Evolutionary conservation across 1,284 basidiomycete species (phyloP), one percentile per base, ranked within the genome.

Genomic region (Hypsizygus ulmarius): DNA sequence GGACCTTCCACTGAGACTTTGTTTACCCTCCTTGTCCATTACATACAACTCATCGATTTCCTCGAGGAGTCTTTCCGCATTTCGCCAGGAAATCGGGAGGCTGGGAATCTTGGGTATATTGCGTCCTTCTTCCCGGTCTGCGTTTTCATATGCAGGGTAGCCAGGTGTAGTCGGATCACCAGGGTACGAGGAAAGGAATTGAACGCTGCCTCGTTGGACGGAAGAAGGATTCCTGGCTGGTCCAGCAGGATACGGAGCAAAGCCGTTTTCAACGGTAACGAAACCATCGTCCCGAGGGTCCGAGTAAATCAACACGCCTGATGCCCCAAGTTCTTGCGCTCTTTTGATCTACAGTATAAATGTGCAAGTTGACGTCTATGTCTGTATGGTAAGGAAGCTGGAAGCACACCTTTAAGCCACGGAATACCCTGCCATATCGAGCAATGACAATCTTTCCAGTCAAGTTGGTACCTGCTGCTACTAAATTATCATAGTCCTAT

Each of bases 231-330:
- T 90, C 33, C 91, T 80, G 34, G 93, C 93, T 25, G 93, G 93
- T 0, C 95, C 94, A 12, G 81, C 73, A 0, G 95, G 96, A 65
- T 97, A 90, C 12, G 82, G 72, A 36, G 73, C 67, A 60, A 84
- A 90, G 2, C 89, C 90, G 54, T 95, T 93, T 50, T 79, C 81
- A 15, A 80, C 79, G 2, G 86, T 92, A 27, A 93, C 84, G 34
- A 76, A 78, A 15, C 93, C 93, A 60, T 97, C 93, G 61, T 97
- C 93, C 45, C 83, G 84, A 10, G 90, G 88, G 67, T 97, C 95
- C 11, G 83, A 84, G 69, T 93, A 98, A 59, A 97, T 94, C 41
- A 88, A 65, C 21, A 82, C 70, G 54, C 83, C 84, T 45, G 70
- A 81, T 6, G 84, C 92, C 15, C 94, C 94, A 3, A 82, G 81